Evolutionary conservation across 805 yeast species (phyloP).

Genomic region (Metschnikowia proteae): DNA sequence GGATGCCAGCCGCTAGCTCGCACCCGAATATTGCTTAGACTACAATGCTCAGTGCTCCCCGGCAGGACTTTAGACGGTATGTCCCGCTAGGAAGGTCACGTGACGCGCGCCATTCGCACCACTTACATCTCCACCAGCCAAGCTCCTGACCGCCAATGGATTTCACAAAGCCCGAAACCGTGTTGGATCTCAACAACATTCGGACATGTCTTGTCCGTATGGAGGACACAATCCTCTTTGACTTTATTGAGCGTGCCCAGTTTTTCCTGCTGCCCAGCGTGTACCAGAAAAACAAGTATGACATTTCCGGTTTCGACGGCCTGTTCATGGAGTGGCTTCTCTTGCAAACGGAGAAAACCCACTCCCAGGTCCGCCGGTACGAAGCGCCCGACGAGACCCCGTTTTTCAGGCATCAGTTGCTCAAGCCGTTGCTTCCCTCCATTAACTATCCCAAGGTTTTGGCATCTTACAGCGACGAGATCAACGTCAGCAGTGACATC

Average conservation of each 20-base stretch:
- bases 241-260: slow-evolving; percentile 89
- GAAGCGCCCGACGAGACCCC: slow-evolving; percentile 95
- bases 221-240: slow-evolving; percentile 96
- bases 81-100: neutral
- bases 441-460: slow-evolving; percentile 74
- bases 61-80: too few species aligned
- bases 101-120: neutral
- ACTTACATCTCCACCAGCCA: neutral
- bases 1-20: too few species aligned
- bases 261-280: slow-evolving; percentile 73
- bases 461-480: slow-evolving; percentile 68
- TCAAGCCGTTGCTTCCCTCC: slow-evolving; percentile 75
- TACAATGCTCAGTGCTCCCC: too few species aligned
- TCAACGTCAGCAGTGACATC: slow-evolving; percentile 73
- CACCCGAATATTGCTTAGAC: too few species aligned
- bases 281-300: slow-evolving; percentile 54
- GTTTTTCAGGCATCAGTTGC: slow-evolving; percentile 67
- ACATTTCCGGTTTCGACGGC: slow-evolving; percentile 67
- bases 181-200: slow-evolving; percentile 74
- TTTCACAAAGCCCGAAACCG: slow-evolving; percentile 78
- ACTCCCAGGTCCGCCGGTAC: slow-evolving; percentile 77
- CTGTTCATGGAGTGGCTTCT: slow-evolving; percentile 87
- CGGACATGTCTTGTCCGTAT: slow-evolving; percentile 81
- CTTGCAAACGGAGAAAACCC: slow-evolving; percentile 61
- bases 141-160: slow-evolving; percentile 52